Conservation (phyloP, 305 asterid species). For the Petunia hybrid region DNA sequence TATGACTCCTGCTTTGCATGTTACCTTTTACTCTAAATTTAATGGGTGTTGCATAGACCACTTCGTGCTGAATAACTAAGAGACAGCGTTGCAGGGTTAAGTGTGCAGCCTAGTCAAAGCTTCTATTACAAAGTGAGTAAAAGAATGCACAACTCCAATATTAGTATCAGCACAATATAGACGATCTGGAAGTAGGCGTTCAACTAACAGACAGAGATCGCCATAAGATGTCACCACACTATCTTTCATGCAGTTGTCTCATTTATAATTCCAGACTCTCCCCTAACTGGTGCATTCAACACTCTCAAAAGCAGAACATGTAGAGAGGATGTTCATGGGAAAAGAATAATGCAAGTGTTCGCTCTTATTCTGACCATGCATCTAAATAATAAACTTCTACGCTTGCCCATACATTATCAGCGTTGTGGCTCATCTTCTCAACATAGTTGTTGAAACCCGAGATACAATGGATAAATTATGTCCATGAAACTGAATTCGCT, state of each 20-base stretch:
- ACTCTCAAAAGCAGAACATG: not conserved
- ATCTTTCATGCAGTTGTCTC: not conserved
- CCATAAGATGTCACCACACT: not conserved
- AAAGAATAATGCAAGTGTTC: not conserved
- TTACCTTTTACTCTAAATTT: not conserved
- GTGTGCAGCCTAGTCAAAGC: not conserved
- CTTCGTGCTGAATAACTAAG: not conserved
- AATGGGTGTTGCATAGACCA: not conserved
- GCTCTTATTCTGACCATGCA: not conserved
- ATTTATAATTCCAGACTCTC: not conserved
- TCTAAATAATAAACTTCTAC: not conserved
- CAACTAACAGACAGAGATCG: not conserved
- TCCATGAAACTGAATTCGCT: not conserved
- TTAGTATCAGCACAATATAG: not conserved
- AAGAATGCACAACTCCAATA: not conserved
- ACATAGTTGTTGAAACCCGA: not conserved
- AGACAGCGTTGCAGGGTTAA: not conserved
- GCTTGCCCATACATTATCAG: not conserved
- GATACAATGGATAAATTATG: not conserved
- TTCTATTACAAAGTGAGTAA: not conserved
- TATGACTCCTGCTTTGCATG: not conserved
- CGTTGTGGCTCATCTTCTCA: not conserved
- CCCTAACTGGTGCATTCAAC: not conserved
- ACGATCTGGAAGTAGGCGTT: not conserved
- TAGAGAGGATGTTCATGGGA: not conserved